Evolutionary conservation across 257 asterid species (phyloP), one percentile per base, ranked within the genome.

Genomic region (Solanum pinnatisectum): DNA sequence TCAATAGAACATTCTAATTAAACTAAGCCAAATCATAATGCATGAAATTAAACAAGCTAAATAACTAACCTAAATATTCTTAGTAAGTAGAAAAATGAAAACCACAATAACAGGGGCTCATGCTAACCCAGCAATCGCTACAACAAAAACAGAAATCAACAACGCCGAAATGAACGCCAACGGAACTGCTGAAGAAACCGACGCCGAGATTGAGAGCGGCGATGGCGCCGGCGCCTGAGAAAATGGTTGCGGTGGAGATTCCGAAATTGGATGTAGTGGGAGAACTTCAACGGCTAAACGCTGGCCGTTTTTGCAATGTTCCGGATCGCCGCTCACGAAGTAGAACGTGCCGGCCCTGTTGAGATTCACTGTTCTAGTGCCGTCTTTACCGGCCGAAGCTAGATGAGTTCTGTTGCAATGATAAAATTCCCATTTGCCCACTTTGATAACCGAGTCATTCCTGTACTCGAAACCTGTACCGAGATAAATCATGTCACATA

Each of bases 401-500:
- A 95, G 94, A 20, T 87, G 88, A 91, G 91, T 94, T 2, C 92
- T 87, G 87, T 95, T 91, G 94, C 98, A 95, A 87, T 95, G 98
- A 77, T 92, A 95, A 89, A 92, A 95, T 40, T 95, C 98, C 92
- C 93, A 94, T 89, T 94, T 95, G 70, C 91, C 94, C 76, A 95
- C 98, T 85, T 90, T 91, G 35, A 90, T 59, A 16, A 95, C 95
- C 4, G 98, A 88, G 87, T 95, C 97, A 44, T 94, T 95, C 85
- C 91, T 92, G 91, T 95, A 95, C 90, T 87, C 94, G 14, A 95
- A 95, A 87, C 96, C 98, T 95, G 81, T 40, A 15, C 9, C 67
- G 8, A 63, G 60, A 32, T 18, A 30, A 35, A 22, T 16, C 12
- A 1, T 16, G 15, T 33, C 78, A 65, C 18, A 11, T 7, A 65